Base-by-base conservation (phyloP, 345 rosid genomes). In the Populus tremula region DNA sequence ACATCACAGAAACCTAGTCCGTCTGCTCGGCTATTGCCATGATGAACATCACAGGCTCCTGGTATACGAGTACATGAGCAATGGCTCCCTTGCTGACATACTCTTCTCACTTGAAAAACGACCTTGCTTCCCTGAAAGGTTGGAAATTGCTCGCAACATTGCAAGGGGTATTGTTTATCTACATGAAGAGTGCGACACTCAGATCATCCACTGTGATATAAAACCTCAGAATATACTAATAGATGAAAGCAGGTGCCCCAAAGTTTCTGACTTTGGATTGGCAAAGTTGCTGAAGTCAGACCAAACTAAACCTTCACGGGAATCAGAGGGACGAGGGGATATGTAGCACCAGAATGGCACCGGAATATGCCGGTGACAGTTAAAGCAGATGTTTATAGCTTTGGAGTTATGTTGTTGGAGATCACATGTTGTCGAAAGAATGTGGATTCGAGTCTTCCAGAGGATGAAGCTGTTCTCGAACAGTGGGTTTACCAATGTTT, bases 311-410 rank as follows among this genome's bases (percentile, higher is more conserved):
- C 85, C 10, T 67, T 63, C 47, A 82, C 79, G 0, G 53, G 53
- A 38, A 77, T 84, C 4, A 76, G 81, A 73, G 73, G 87, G 35
- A 79, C 77, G 2, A 80, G 71, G 72, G 78, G 84, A 14, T 83
- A 76, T 47, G 79, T 70, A 17, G 86, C 84, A 6, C 86, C 88
- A 0, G 76, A 83, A 74, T 83, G 86, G 86, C 78, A 81, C 27
- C 13, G 33, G 27, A 83, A 83, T 2, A 43, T 39, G 74, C 88
- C 84, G 0, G 69, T 85, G 70, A 78, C 83, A 10, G 78, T 21
- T 2, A 86, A 83, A 75, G 86, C 78, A 81, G 81, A 83, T 77
- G 78, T 79, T 25, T 86, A 83, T 72, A 83, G 83, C 76, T 86
- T 80, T 4, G 83, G 88, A 20, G 20, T 83, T 11, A 53, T 86